Conservation (phyloP, 1,284 basidiomycete species). For the Cutaneotrichosporon sp. region DNA sequence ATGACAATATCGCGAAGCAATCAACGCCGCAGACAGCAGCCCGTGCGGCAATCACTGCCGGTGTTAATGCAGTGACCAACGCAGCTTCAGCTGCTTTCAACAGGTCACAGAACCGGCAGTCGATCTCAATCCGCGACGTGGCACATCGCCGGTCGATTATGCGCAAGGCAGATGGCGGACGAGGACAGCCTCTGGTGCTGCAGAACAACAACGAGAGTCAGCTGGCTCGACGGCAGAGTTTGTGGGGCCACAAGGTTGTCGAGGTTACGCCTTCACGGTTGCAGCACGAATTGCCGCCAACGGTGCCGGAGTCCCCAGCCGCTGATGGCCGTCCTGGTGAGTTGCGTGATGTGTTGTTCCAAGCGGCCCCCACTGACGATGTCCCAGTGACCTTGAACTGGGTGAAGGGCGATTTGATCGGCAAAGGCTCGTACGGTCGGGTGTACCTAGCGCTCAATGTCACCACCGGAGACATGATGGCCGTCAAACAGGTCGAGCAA, state of each 20-base stretch:
- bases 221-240: conserved; percentile 76
- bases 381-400: conserved; percentile 76
- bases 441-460: conserved; percentile 96
- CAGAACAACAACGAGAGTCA: conserved; percentile 51
- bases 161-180: neutral
- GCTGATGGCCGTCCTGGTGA: conserved; percentile 10
- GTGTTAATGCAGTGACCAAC: neutral
- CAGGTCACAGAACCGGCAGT: conserved; percentile 58
- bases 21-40: conserved; percentile 17
- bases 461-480: conserved; percentile 99
- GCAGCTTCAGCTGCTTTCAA: conserved; percentile 24
- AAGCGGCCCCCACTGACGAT: too few relatives aligned
- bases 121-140: conserved; percentile 80
- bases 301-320: conserved; percentile 41
- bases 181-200: neutral
- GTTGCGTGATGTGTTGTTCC: too few relatives aligned
- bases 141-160: conserved; percentile 24
- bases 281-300: conserved; percentile 51
- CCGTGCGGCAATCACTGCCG: conserved; percentile 7
- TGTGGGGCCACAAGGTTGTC: conserved; percentile 90
- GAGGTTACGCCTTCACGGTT: conserved; percentile 74
- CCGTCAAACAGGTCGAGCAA: conserved; percentile 94
- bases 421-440: conserved; percentile 91
- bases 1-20: neutral
- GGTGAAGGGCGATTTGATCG: conserved; percentile 96